Conservation (phyloP, 2,329 filamentous ascomycete genomes). For the Chaetomium sp. region DNA sequence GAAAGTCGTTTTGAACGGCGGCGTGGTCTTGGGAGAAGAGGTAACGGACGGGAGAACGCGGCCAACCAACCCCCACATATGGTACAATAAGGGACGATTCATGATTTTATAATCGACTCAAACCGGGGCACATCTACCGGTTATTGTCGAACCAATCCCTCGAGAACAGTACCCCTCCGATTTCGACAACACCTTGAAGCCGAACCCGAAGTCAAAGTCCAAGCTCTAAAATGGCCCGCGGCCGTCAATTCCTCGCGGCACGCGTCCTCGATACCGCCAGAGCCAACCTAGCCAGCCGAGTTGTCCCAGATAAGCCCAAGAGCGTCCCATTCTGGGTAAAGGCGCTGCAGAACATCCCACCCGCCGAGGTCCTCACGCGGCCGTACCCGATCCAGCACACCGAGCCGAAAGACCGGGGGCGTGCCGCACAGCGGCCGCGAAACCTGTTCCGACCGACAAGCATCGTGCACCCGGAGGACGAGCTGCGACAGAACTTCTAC, state of each 20-base stretch:
- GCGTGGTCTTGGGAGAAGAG: neutral
- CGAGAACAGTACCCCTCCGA: neutral
- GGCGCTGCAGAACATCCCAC: slow-evolving; percentile 56
- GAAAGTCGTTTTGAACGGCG: slow-evolving; percentile 8
- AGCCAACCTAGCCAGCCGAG: slow-evolving; percentile 42
- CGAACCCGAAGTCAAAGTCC: neutral
- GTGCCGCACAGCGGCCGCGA: slow-evolving; percentile 62
- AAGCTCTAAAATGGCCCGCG: slow-evolving; percentile 38
- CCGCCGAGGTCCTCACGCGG: slow-evolving; percentile 60
- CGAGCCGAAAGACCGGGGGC: slow-evolving; percentile 41
- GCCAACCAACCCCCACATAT: neutral
- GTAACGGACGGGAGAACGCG: neutral
- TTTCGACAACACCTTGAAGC: slow-evolving; percentile 8
- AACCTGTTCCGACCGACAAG: slow-evolving; percentile 78
- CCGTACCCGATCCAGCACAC: slow-evolving; percentile 53
- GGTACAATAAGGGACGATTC: slow-evolving; percentile 3
- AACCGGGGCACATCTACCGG: neutral
- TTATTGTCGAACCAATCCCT: neutral
- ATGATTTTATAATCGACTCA: neutral
- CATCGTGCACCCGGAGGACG: slow-evolving; percentile 82
- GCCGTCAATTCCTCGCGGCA: slow-evolving; percentile 43
- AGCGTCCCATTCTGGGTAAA: slow-evolving; percentile 52
- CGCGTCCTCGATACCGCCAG: slow-evolving; percentile 49
- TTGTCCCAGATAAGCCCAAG: slow-evolving; percentile 35
- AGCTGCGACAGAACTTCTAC: slow-evolving; percentile 79